Base-by-base conservation (phyloP, 352 stramenopile genomes). In the Globisporangium viniferum region DNA sequence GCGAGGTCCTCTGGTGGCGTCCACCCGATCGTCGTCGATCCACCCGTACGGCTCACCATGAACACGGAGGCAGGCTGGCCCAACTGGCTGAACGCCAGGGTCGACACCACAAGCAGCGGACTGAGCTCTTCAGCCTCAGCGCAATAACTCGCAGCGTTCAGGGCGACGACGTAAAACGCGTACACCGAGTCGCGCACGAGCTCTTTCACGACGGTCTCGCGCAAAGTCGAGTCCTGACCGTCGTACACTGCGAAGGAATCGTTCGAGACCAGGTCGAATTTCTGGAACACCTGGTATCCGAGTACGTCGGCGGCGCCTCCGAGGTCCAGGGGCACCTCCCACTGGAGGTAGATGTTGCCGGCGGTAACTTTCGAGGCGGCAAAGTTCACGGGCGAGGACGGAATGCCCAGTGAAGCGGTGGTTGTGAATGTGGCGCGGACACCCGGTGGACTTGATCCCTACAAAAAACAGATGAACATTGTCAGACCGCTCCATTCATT, bases 231-330 rank as follows among this genome's bases (percentile, higher is more conserved):
- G 33, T 88, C 71, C 64, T 84, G 75, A 0, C 80, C 79, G 33
- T 91, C 77, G 59, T 91, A 91, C 27, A 88, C 69, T 2, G 67
- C 74, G 22, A 86, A 86, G 20, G 75, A 81, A 2, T 53, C 56
- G 9, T 74, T 66, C 2, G 65, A 59, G 7, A 24, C 63, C 6
- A 70, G 51, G 24, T 71, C 33, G 24, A 72, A 62, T 3, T 72
- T 71, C 54, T 89, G 79, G 53, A 79, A 89, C 2, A 91, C 71
- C 15, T 76, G 76, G 58, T 93, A 90, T 0, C 78, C 80, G 3
- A 89, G 57, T 5, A 85, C 72, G 14, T 80, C 73, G 10, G 44
- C 53, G 1, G 64, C 59, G 2, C 82, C 84, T 29, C 84, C 82
- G 7, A 87, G 75, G 51, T 93, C 81, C 20, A 73, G 15, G 1